These are phyloP conservation scores for Zelopaecilomyces penicillatus DNA, from an alignment of 2,329 filamentous ascomycete species.

Conservation along the genomic window DNA sequence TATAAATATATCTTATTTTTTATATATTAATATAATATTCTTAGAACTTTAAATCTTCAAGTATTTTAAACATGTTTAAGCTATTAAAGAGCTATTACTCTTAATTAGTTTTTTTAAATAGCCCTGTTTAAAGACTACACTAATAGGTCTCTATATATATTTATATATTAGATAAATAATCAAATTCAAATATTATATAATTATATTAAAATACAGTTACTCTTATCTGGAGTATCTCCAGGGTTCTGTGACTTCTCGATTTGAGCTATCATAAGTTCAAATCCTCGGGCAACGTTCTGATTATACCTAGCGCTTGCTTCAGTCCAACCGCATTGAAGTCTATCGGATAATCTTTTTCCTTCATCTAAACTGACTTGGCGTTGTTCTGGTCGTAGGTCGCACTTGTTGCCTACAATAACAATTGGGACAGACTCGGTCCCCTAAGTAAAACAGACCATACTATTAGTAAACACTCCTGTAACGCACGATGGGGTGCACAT, in stretches of 20 bases:
- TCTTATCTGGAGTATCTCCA: constrained; percentile 67
- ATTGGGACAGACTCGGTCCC: constrained; percentile 89
- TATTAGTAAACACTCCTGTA: neutral
- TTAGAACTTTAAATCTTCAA: too few species aligned
- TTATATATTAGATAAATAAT: too few species aligned
- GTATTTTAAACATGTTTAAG: too few species aligned
- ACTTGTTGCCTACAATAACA: constrained; percentile 95
- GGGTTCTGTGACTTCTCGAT: constrained; percentile 94
- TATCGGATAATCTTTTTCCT: constrained; percentile 73
- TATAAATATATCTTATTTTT: too few species aligned
- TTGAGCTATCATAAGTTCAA: constrained; percentile 88
- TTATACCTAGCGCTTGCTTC: constrained; percentile 92
- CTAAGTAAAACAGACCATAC: constrained; percentile 38
- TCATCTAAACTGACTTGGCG: constrained; percentile 83
- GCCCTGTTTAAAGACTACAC: too few species aligned
- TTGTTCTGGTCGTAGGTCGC: constrained; percentile 84
- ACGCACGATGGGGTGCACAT: constrained; percentile 21
- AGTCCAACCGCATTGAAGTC: constrained; percentile 87
- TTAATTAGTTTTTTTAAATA: too few species aligned
- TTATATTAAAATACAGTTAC: constrained; percentile 83
- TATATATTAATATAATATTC: too few species aligned
- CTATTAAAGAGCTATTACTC: too few species aligned
- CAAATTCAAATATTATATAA: too few species aligned
- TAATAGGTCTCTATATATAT: too few species aligned
- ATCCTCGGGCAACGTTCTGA: constrained; percentile 85